phyloP scores from a whole-genome alignment of 129 eudicot species.

The Ambrosia artemisiifolia region DNA sequence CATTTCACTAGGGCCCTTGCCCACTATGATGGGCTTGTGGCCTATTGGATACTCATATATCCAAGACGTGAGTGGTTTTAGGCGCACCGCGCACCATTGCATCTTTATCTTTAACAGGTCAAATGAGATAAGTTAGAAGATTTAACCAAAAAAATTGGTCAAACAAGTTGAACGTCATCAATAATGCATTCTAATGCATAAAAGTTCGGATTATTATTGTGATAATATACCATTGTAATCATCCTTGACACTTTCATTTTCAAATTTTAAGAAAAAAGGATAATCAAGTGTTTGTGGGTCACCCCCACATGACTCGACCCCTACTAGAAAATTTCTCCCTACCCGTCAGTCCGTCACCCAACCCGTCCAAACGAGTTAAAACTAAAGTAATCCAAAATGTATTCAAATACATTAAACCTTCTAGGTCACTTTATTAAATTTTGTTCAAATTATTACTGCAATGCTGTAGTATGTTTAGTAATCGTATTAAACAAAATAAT shows the following conservation, averaged over 20 bases:
- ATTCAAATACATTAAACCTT: not conserved
- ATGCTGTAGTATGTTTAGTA: not conserved
- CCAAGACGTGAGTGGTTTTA: not conserved
- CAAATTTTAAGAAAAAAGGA: not conserved
- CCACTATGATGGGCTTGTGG: constrained; percentile 2
- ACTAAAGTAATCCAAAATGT: not conserved
- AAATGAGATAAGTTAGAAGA: not conserved
- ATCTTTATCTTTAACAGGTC: not conserved
- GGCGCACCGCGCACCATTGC: too few relatives aligned
- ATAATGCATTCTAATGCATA: not conserved
- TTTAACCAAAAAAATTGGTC: not conserved
- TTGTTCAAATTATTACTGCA: not conserved
- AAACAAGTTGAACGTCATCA: not conserved
- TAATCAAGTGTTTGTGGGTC: not conserved
- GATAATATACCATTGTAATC: not conserved
- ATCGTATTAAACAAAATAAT: not conserved
- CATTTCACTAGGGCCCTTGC: not conserved
- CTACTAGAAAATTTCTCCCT: not conserved
- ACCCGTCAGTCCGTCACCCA: not conserved
- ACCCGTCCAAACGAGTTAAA: not conserved
- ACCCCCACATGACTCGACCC: not conserved
- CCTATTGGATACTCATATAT: not conserved
- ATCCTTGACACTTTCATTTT: not conserved
- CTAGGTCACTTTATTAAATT: not conserved
- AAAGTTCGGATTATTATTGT: not conserved